phyloP scores from a whole-genome alignment of 2,329 filamentous ascomycete species.

The Sordariomycetes sp. region DNA sequence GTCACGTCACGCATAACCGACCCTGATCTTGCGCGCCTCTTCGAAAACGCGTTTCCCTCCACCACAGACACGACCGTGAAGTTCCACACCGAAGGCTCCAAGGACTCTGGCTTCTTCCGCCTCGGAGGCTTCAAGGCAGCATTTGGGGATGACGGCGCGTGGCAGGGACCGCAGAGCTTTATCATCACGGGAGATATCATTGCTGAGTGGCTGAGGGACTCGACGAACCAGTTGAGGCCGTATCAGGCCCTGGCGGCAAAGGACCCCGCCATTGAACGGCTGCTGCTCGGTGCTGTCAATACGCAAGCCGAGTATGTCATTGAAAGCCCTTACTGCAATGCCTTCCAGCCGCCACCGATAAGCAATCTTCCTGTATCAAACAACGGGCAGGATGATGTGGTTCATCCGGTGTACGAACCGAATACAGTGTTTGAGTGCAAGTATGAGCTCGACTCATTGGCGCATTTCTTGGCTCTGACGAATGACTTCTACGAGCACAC shows the following conservation, averaged over 20 bases:
- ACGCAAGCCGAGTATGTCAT: slow-evolving; percentile 95
- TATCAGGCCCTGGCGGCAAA: slow-evolving; percentile 81
- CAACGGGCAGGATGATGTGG: slow-evolving; percentile 75
- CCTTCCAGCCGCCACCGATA: slow-evolving; percentile 88
- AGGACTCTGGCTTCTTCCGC: slow-evolving; percentile 26
- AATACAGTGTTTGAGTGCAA: slow-evolving; percentile 93
- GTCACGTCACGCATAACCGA: slow-evolving; percentile 73
- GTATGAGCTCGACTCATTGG: slow-evolving; percentile 93
- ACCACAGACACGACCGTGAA: slow-evolving; percentile 76
- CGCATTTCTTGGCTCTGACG: slow-evolving; percentile 75
- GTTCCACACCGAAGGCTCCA: slow-evolving; percentile 65
- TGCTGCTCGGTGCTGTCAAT: slow-evolving; percentile 90
- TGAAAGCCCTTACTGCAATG: slow-evolving; percentile 92
- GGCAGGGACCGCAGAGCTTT: slow-evolving; percentile 83
- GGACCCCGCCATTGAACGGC: slow-evolving; percentile 64
- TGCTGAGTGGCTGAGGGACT: slow-evolving; percentile 86
- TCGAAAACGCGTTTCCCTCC: slow-evolving; percentile 92
- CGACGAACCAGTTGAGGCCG: slow-evolving; percentile 84
- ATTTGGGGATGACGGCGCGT: slow-evolving; percentile 46
- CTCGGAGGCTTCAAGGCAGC: slow-evolving; percentile 18
- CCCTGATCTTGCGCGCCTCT: slow-evolving; percentile 80
- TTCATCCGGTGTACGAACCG: slow-evolving; percentile 82
- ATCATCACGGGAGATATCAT: slow-evolving; percentile 91
- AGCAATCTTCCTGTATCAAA: slow-evolving; percentile 62
- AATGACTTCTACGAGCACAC: slow-evolving; percentile 85